Conservation (phyloP, 2,329 filamentous ascomycete genomes). For the Bipolaris sorokiniana region DNA sequence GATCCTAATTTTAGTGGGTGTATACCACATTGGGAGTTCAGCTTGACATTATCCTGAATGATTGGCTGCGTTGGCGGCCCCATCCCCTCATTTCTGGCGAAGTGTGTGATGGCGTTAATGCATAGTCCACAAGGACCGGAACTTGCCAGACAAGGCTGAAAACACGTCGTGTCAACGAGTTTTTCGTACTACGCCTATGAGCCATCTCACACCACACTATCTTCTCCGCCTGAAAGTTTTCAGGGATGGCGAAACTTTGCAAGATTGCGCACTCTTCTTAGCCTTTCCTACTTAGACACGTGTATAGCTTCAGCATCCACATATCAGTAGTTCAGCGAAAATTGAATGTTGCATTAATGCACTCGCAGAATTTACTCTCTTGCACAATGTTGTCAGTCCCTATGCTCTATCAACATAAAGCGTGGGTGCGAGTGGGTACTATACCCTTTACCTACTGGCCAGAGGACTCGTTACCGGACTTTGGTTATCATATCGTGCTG, state of each 20-base stretch:
- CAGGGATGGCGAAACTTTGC: not conserved
- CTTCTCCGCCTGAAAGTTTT: not conserved
- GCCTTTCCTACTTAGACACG: not conserved
- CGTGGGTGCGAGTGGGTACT: not conserved
- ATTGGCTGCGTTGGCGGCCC: slow-evolving; percentile 1
- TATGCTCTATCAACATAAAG: not conserved
- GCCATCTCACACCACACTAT: not conserved
- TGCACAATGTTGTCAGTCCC: too few relatives aligned
- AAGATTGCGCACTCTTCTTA: not conserved
- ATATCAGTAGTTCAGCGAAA: not conserved
- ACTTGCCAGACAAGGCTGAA: not conserved
- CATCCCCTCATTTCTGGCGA: not conserved
- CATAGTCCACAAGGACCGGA: not conserved
- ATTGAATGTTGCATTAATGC: not conserved
- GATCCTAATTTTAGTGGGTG: slow-evolving; percentile 3
- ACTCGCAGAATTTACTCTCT: not conserved
- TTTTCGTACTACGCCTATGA: not conserved
- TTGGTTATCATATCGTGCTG: too few relatives aligned
- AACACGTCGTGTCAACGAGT: not conserved
- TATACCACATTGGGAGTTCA: not conserved
- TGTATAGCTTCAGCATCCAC: not conserved
- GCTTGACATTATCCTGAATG: not conserved
- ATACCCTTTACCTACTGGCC: not conserved
- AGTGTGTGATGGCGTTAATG: slow-evolving; percentile 1
- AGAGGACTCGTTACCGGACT: not conserved